Conservation (phyloP, 108 stramenopile species). For the Poteriospumella lacustris region DNA sequence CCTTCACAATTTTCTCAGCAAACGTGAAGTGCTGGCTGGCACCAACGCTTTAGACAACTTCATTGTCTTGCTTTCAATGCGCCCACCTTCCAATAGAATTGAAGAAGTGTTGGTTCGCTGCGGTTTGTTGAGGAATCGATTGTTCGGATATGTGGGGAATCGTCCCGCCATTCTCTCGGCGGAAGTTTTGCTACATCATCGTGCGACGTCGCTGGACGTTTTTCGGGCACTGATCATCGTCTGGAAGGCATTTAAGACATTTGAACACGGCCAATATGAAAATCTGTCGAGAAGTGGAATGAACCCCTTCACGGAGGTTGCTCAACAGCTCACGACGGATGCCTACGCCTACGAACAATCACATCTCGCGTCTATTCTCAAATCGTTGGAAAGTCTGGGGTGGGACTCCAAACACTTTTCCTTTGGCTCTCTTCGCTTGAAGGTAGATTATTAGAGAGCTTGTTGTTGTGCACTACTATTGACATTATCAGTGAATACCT, state of each 20-base stretch:
- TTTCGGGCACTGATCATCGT: background rate
- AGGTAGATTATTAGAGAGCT: no score
- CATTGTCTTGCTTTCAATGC: background rate
- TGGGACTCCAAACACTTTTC: background rate
- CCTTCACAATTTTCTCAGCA: no score
- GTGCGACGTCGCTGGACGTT: background rate
- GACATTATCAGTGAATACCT: no score
- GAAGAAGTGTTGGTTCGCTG: background rate
- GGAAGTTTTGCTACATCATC: background rate
- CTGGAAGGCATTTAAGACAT: background rate
- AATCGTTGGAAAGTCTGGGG: background rate
- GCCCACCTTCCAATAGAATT: background rate
- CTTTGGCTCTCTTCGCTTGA: conserved; percentile 11
- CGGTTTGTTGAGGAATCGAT: background rate
- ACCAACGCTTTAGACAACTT: background rate
- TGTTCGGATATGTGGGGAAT: background rate
- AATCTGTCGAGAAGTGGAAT: background rate
- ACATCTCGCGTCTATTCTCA: background rate
- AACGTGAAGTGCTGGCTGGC: no score
- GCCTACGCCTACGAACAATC: background rate
- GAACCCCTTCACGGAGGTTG: background rate
- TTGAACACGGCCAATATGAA: background rate
- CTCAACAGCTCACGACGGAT: background rate
- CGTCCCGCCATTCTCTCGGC: background rate
- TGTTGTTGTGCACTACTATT: no score